Conservation (phyloP, 2,329 filamentous ascomycete genomes). For the Rhinocladiella similis region DNA sequence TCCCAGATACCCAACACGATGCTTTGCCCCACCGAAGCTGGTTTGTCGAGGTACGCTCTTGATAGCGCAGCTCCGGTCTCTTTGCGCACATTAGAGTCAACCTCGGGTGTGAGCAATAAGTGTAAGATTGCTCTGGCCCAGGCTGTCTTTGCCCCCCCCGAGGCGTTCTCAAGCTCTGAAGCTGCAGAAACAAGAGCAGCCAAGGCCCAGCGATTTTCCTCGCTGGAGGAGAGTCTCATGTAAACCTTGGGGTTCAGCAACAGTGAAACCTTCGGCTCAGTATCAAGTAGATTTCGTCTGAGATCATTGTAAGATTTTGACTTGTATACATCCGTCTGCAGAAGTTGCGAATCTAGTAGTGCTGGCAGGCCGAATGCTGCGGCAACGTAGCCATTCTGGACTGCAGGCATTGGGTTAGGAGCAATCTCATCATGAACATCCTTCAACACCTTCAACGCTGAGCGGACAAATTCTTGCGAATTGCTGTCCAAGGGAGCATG, state of each 20-base stretch:
- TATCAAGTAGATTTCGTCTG: conserved; percentile 48
- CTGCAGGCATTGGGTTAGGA: conserved; percentile 73
- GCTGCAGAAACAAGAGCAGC: conserved; percentile 67
- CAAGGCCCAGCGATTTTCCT: conserved; percentile 77
- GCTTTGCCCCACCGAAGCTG: conserved; percentile 59
- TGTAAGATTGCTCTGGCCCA: conserved; percentile 91
- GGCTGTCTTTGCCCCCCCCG: conserved; percentile 57
- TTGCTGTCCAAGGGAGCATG: conserved; percentile 44
- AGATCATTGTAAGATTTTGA: conserved; percentile 14
- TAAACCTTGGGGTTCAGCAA: conserved; percentile 83
- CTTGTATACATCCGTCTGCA: conserved; percentile 39
- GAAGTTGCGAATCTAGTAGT: conserved; percentile 33
- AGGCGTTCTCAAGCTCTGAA: conserved; percentile 52
- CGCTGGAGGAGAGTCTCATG: conserved; percentile 70
- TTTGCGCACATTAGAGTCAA: conserved; percentile 64
- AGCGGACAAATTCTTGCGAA: conserved; percentile 48
- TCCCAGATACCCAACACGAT: conserved; percentile 76
- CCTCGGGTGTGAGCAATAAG: conserved; percentile 63
- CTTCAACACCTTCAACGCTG: conserved; percentile 50
- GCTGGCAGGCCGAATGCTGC: conserved; percentile 62
- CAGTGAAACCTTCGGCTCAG: conserved; percentile 82
- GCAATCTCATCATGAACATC: conserved; percentile 76
- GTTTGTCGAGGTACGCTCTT: conserved; percentile 60
- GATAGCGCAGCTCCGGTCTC: conserved; percentile 64
- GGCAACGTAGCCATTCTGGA: conserved; percentile 79